Evolutionary conservation across 2,329 filamentous ascomycete species (phyloP), one percentile per base, ranked within the genome.

Genomic region (Fusarium brevicatenulatum): DNA sequence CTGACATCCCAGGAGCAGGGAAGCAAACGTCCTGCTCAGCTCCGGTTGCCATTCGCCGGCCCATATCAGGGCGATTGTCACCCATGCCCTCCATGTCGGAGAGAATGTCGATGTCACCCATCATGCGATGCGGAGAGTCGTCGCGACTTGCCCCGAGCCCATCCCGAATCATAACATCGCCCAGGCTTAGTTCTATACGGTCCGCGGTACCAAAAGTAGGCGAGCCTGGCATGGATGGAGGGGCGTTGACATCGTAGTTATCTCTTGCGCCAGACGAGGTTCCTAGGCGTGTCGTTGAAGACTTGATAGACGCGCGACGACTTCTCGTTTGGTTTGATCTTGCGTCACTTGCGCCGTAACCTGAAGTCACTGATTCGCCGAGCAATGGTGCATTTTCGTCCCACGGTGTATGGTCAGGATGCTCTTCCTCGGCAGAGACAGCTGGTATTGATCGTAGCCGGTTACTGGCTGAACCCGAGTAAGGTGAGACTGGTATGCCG

Each of bases 21-120:
- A 97, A 98, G 83, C 96, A 98, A 2, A 98, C 95, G 82, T 98
- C 96, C 73, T 93, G 93, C 77, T 96, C 91, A 0, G 91, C 93
- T 16, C 91, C 87, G 18, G 92, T 81, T 18, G 87, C 86, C 72
- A 91, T 86, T 42, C 91, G 87, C 54, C 80, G 76, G 10, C 68
- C 69, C 23, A 75, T 58, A 16, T 81, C 78, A 7, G 80, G 73
- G 25, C 81, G 77, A 34, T 75, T 79, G 34, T 80, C 79, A 25
- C 77, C 71, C 25, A 74, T 61, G 7, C 59, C 63, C 9, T 66
- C 79, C 8, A 74, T 62, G 12, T 81, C 80, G 11, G 81, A 82
- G 18, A 76, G 66, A 12, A 78, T 76, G n/a, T 82, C 80, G 28
- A 83, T 78, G 15, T 79, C 77, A 16, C 73, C 72, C 18, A 77